A percentile compares a stretch with the other conserved stretches of the same genome.
Evolutionary conservation across 208 protist species (phyloP).

Genomic region (Acanthamoeba royreba): DNA sequence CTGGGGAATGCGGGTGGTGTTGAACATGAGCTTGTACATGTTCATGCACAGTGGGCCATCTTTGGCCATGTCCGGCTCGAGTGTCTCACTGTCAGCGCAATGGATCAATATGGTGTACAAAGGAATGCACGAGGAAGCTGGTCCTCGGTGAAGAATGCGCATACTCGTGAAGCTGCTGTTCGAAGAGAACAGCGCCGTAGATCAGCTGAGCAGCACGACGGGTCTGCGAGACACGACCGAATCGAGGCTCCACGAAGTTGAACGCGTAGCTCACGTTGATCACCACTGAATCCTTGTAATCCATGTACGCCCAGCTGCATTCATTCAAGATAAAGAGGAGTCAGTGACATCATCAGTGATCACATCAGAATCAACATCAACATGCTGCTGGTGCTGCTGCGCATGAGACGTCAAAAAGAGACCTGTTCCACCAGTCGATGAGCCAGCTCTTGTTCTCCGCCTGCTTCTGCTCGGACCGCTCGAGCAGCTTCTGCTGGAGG

Average conservation of each 20-base stretch:
- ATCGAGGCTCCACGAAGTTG: background rate
- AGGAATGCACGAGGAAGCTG: no score
- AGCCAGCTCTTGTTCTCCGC: background rate
- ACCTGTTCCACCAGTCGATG: conserved; percentile 21
- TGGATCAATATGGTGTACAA: no score
- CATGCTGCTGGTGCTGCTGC: no score
- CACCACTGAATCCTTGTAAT: conserved; percentile 4
- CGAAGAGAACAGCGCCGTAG: background rate
- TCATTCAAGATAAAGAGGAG: no score
- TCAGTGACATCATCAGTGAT: background rate
- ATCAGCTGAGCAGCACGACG: background rate
- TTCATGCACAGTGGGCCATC: background rate
- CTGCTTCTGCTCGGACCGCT: background rate
- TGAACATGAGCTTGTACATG: conserved; percentile 39
- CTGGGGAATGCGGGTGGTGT: conserved; percentile 3
- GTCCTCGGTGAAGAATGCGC: no score
- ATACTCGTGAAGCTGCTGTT: background rate
- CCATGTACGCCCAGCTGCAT: conserved; percentile 1
- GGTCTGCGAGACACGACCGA: background rate
- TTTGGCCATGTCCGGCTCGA: conserved; percentile 14
- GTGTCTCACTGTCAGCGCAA: background rate
- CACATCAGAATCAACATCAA: no score
- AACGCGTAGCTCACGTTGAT: conserved; percentile 32
- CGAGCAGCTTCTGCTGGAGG: background rate
- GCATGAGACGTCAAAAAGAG: no score